Conservation (phyloP, 495 filamentous ascomycete genomes). For the Lasiosphaeris hirsuta region DNA sequence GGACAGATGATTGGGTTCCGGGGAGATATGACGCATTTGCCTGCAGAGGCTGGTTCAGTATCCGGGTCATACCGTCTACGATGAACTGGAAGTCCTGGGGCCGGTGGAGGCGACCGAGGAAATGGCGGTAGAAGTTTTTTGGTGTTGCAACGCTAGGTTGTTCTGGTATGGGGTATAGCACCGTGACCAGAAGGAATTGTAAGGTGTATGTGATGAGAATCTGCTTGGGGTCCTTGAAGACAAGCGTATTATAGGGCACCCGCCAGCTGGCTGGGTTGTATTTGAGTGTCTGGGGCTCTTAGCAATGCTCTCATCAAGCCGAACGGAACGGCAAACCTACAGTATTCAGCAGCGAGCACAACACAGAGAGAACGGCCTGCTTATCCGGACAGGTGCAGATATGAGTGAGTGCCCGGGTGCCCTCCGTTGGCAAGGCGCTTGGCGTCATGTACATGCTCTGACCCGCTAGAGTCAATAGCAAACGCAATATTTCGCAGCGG, state of each 20-base stretch:
- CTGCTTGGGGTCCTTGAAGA: conserved; percentile 91
- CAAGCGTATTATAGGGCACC: conserved; percentile 90
- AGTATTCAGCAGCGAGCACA: conserved; percentile 96
- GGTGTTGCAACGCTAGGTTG: conserved; percentile 52
- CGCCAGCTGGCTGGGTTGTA: conserved; percentile 95
- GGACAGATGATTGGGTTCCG: conserved; percentile 73
- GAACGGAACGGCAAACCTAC: conserved; percentile 47
- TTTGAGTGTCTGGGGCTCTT: conserved; percentile 69
- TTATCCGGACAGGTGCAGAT: conserved; percentile 83
- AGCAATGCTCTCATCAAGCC: conserved; percentile 9
- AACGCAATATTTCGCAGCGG: conserved; percentile 80
- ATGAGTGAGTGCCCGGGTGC: conserved; percentile 84
- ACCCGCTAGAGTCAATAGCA: conserved; percentile 81
- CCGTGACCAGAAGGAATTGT: conserved; percentile 81
- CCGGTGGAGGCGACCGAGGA: conserved; percentile 84
- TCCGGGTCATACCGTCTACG: conserved; percentile 90
- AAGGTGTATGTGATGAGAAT: conserved; percentile 87
- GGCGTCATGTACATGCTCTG: conserved; percentile 92
- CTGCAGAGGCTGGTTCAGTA: conserved; percentile 90
- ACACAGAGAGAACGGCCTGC: conserved; percentile 79
- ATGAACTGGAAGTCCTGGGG: conserved; percentile 98
- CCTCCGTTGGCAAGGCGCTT: conserved; percentile 77
- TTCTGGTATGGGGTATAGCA: conserved; percentile 90
- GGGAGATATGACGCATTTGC: conserved; percentile 85
- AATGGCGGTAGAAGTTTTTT: conserved; percentile 93